phyloP scores from a whole-genome alignment of 2,329 filamentous ascomycete species.

The Colletotrichum horii region DNA sequence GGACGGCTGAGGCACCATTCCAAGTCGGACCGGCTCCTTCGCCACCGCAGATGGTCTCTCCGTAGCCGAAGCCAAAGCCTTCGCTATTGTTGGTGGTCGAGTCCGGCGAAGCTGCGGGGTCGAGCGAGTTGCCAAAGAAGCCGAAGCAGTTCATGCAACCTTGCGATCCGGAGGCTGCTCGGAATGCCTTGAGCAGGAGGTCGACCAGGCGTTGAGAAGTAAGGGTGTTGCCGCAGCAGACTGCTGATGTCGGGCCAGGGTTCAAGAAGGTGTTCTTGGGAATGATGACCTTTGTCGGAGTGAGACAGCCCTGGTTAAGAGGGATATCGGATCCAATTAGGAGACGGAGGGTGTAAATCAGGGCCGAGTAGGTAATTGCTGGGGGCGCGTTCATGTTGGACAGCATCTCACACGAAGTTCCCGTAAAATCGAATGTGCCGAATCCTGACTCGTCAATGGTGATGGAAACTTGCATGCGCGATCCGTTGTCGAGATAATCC shows the following conservation, averaged over 20 bases:
- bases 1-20: slow-evolving; percentile 57
- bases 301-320: slow-evolving; percentile 60
- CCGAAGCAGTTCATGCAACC: slow-evolving; percentile 85
- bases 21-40: slow-evolving; percentile 27
- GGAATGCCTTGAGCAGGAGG: slow-evolving; percentile 77
- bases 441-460: slow-evolving; percentile 77
- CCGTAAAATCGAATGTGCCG: slow-evolving; percentile 64
- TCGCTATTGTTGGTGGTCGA: slow-evolving; percentile 51
- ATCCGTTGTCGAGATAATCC: slow-evolving; percentile 89
- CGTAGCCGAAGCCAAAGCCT: slow-evolving; percentile 76
- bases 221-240: slow-evolving; percentile 35
- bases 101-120: background rate
- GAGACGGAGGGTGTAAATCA: slow-evolving; percentile 36
- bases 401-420: slow-evolving; percentile 32
- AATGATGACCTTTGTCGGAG: slow-evolving; percentile 76
- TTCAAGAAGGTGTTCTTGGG: slow-evolving; percentile 58
- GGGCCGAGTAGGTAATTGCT: slow-evolving; percentile 35
- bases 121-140: background rate
- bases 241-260: slow-evolving; percentile 31
- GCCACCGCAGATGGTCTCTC: slow-evolving; percentile 80
- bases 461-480: slow-evolving; percentile 75
- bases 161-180: slow-evolving; percentile 75
- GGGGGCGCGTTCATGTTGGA: slow-evolving; percentile 33
- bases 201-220: slow-evolving; percentile 51
- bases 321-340: slow-evolving; percentile 36